phyloP scores from a whole-genome alignment of 352 stramenopile species.

The Phytophthora cajani region DNA sequence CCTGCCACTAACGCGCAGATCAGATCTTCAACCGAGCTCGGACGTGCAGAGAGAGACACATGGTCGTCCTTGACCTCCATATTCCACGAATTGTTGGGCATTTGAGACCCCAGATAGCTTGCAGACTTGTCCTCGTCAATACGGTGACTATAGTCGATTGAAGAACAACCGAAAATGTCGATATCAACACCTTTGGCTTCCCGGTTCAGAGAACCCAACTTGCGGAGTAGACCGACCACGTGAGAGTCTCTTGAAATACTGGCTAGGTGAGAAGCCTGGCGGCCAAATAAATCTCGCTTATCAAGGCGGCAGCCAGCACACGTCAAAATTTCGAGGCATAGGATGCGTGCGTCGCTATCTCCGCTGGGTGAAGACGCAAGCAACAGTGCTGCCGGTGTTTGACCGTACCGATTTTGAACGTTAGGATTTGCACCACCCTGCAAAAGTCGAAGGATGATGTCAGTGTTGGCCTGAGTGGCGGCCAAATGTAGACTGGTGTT shows the following conservation, averaged over 20 bases:
- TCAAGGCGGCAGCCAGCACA: slow-evolving; percentile 53
- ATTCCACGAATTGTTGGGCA: slow-evolving; percentile 43
- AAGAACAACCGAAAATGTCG: slow-evolving; percentile 74
- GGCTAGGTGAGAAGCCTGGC: slow-evolving; percentile 61
- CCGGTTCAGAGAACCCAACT: slow-evolving; percentile 32
- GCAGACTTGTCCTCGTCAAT: slow-evolving; percentile 35
- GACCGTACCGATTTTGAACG: slow-evolving; percentile 71
- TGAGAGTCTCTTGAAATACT: slow-evolving; percentile 49
- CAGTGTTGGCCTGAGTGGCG: slow-evolving; percentile 40
- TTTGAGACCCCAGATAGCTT: slow-evolving; percentile 37
- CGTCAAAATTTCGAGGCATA: slow-evolving; percentile 62
- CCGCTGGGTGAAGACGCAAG: slow-evolving; percentile 40
- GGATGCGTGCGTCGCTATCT: slow-evolving; percentile 33
- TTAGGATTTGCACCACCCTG: slow-evolving; percentile 66
- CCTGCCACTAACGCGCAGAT: slow-evolving; percentile 41
- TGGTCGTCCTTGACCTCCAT: slow-evolving; percentile 20
- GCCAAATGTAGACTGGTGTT: slow-evolving; percentile 82
- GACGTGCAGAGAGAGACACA: slow-evolving; percentile 12
- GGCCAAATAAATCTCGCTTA: slow-evolving; percentile 73
- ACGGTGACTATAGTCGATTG: slow-evolving; percentile 57
- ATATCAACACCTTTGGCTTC: slow-evolving; percentile 33
- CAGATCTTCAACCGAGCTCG: slow-evolving; percentile 42
- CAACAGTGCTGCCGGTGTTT: slow-evolving; percentile 64
- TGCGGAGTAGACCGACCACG: slow-evolving; percentile 41
- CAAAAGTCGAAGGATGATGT: slow-evolving; percentile 66